phyloP scores from a whole-genome alignment of 1,139 yeast genomes.

The Lodderomyces orthopsilosis region DNA sequence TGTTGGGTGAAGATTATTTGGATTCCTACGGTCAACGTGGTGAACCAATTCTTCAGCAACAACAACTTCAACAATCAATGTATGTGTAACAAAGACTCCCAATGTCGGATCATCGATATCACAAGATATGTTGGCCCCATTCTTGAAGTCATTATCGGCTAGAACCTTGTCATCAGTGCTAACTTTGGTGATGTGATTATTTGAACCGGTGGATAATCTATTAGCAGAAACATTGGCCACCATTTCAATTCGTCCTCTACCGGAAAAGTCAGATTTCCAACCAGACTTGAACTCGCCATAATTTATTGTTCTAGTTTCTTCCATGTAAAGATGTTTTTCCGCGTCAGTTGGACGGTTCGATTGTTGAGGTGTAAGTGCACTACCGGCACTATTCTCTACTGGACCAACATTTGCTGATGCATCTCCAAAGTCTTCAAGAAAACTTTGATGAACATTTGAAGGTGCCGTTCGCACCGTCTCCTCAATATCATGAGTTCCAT shows the following conservation, averaged over 20 bases:
- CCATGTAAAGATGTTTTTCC: constrained; percentile 49
- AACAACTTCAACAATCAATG: constrained; percentile 79
- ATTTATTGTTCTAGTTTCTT: constrained; percentile 69
- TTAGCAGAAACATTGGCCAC: constrained; percentile 65
- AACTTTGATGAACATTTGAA: constrained; percentile 24
- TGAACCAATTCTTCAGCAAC: constrained; percentile 84
- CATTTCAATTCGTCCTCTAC: constrained; percentile 72
- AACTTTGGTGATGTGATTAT: constrained; percentile 27
- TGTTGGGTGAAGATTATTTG: constrained; percentile 24
- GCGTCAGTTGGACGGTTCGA: constrained; percentile 9
- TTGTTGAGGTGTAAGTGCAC: constrained; percentile 7
- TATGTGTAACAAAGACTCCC: constrained; percentile 75
- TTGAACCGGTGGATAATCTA: constrained; percentile 54
- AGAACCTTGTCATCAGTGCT: constrained; percentile 30
- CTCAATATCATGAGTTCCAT: constrained; percentile 11
- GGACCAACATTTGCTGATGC: constrained; percentile 1
- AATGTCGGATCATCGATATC: constrained; percentile 79
- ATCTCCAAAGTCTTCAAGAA: constrained; percentile 29
- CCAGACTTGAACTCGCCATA: constrained; percentile 84
- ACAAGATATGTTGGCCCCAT: constrained; percentile 65
- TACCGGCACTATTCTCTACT: background rate
- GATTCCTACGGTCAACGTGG: constrained; percentile 18
- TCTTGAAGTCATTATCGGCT: constrained; percentile 18
- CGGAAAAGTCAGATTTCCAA: constrained; percentile 90
- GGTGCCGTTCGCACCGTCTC: constrained; percentile 21